A percentile compares a stretch with the other conserved stretches of the same genome.
These are phyloP conservation scores for Kalanchoe fedtschenkoi DNA, from an alignment of 164 flowering plant genomes.

Conservation along the genomic window DNA sequence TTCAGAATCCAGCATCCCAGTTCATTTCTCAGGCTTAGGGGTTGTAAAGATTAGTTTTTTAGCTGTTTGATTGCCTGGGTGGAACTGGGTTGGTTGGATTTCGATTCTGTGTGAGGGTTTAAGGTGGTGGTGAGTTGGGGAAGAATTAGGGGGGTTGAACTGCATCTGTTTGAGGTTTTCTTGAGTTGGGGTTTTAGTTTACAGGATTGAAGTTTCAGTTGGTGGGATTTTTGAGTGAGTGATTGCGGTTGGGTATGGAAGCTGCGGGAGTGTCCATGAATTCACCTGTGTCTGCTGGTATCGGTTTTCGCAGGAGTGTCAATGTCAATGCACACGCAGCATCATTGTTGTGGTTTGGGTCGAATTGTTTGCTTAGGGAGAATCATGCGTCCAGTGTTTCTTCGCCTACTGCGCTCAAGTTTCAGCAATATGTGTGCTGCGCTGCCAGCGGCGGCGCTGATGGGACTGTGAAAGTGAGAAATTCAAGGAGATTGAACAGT, in stretches of 20 bases:
- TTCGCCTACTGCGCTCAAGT: background rate
- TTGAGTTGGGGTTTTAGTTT: too few relatives aligned
- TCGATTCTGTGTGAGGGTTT: background rate
- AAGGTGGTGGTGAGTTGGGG: background rate
- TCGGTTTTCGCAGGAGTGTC: background rate
- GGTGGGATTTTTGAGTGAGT: background rate
- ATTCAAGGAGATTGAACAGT: background rate
- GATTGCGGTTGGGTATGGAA: background rate
- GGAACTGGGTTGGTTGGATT: background rate
- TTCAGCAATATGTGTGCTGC: background rate
- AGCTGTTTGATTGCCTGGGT: background rate
- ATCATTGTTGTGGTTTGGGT: background rate
- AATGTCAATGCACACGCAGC: background rate
- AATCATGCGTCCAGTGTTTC: background rate
- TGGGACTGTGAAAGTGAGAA: background rate
- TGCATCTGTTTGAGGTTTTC: too few relatives aligned
- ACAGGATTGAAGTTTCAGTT: too few relatives aligned
- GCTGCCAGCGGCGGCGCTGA: slow-evolving; percentile 1
- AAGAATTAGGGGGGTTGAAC: too few relatives aligned
- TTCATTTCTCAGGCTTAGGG: background rate
- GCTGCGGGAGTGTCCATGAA: background rate
- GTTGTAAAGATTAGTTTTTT: background rate
- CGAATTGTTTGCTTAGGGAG: background rate
- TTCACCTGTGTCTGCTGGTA: slow-evolving; percentile 3
- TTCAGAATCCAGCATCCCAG: background rate